These are phyloP conservation scores for Tetragonia tetragonoides DNA, from an alignment of 148 eudicot species.

Conservation along the genomic window DNA sequence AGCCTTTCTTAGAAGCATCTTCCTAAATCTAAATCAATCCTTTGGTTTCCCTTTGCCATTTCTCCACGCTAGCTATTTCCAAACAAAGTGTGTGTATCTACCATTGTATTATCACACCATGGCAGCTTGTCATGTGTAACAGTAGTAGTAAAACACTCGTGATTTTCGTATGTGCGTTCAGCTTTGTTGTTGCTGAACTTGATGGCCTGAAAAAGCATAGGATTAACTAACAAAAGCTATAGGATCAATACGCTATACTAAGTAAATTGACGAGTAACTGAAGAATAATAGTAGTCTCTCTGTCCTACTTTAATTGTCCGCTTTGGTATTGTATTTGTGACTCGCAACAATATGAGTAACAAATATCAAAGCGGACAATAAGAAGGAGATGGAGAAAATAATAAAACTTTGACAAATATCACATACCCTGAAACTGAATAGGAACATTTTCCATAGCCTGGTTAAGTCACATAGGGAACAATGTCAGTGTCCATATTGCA, in stretches of 20 bases:
- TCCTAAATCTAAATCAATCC: not conserved
- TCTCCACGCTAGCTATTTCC: not conserved
- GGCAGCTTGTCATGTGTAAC: not conserved
- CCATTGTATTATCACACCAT: too few species aligned
- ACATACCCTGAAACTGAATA: slow-evolving; percentile 40
- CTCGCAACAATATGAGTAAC: too few species aligned
- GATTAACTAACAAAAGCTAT: not conserved
- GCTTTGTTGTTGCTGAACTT: slow-evolving; percentile 20
- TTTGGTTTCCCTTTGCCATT: not conserved
- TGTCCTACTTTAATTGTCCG: too few species aligned
- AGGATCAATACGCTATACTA: not conserved
- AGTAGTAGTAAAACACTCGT: not conserved
- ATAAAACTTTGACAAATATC: not conserved
- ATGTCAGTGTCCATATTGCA: not conserved
- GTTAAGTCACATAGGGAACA: not conserved
- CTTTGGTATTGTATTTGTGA: too few species aligned
- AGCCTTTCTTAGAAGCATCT: not conserved
- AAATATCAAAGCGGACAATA: too few species aligned
- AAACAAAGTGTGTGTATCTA: not conserved
- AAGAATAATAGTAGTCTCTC: too few species aligned
- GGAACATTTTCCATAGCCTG: slow-evolving; percentile 47
- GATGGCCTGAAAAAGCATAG: slow-evolving; percentile 17
- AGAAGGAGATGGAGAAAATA: not conserved
- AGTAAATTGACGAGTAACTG: not conserved
- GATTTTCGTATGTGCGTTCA: not conserved